Conservation (phyloP, 495 filamentous ascomycete genomes). For the Lepraria neglecta region DNA sequence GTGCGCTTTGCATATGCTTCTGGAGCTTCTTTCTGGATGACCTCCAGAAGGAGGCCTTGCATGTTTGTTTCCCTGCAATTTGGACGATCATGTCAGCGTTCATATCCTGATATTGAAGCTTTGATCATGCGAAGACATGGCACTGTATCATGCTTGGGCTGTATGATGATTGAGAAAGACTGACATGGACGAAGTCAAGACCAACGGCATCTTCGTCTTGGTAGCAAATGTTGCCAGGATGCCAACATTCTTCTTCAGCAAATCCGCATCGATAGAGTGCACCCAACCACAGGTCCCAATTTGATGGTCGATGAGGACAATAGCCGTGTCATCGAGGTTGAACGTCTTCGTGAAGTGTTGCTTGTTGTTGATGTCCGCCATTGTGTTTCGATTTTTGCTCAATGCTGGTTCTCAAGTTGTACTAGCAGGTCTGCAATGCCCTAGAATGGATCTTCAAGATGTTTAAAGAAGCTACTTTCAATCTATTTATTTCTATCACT, state of each 20-base stretch:
- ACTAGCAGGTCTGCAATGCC: background rate
- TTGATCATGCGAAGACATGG: background rate
- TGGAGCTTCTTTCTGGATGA: slow-evolving; percentile 10
- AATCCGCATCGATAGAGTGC: slow-evolving; percentile 7
- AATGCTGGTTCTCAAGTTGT: background rate
- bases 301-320: slow-evolving; percentile 9
- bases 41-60: slow-evolving; percentile 2
- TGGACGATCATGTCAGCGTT: background rate
- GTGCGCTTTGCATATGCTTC: slow-evolving; percentile 3
- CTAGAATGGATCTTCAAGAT: background rate
- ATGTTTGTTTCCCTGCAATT: slow-evolving; percentile 6
- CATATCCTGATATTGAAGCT: background rate
- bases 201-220: slow-evolving; percentile 3
- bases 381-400: background rate
- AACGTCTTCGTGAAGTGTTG: slow-evolving; percentile 6
- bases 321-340: slow-evolving; percentile 5
- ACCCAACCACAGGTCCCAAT: slow-evolving; percentile 5
- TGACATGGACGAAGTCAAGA: slow-evolving; percentile 13
- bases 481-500: background rate
- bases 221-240: slow-evolving; percentile 2
- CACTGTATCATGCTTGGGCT: background rate
- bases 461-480: background rate
- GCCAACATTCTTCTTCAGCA: slow-evolving; percentile 8
- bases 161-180: background rate
- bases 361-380: slow-evolving; percentile 1